A percentile compares a stretch with the other conserved stretches of the same genome.
These are phyloP conservation scores for Erodium moschatum DNA, from an alignment of 441 rosid species.

Conservation along the genomic window DNA sequence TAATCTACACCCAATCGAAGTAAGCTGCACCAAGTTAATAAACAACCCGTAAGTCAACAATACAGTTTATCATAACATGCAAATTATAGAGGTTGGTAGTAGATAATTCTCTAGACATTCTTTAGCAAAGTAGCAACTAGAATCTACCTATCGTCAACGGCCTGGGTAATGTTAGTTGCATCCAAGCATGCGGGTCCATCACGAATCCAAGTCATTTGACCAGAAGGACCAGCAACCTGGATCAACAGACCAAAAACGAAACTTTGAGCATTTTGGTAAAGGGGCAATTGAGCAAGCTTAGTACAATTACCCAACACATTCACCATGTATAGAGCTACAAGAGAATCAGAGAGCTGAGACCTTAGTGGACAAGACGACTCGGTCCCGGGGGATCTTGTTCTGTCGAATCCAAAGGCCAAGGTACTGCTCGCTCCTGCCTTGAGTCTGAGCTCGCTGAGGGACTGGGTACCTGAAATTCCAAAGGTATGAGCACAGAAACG, in stretches of 20 bases:
- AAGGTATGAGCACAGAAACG: background rate
- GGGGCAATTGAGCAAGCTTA: background rate
- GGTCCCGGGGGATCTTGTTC: constrained; percentile 46
- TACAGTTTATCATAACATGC: background rate
- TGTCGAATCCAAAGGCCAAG: constrained; percentile 49
- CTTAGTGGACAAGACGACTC: constrained; percentile 45
- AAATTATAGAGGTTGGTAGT: background rate
- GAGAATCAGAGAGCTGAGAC: constrained; percentile 19
- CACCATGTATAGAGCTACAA: background rate
- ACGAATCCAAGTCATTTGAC: constrained; percentile 63
- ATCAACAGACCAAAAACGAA: background rate
- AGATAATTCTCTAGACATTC: too few relatives aligned
- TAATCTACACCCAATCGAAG: constrained; percentile 38
- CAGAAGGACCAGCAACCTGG: constrained; percentile 60
- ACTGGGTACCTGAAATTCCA: constrained; percentile 47
- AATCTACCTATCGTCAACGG: constrained; percentile 46
- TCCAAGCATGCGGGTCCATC: constrained; percentile 51
- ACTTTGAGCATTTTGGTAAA: background rate
- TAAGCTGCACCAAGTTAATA: constrained; percentile 32
- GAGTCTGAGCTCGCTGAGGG: constrained; percentile 56
- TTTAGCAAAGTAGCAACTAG: background rate
- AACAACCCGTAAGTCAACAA: constrained; percentile 13
- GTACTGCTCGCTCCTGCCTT: constrained; percentile 55
- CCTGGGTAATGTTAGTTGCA: constrained; percentile 39
- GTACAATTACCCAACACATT: too few relatives aligned